Base-by-base conservation (phyloP, 805 yeast genomes). In the Saccharomycopsis microspora region DNA sequence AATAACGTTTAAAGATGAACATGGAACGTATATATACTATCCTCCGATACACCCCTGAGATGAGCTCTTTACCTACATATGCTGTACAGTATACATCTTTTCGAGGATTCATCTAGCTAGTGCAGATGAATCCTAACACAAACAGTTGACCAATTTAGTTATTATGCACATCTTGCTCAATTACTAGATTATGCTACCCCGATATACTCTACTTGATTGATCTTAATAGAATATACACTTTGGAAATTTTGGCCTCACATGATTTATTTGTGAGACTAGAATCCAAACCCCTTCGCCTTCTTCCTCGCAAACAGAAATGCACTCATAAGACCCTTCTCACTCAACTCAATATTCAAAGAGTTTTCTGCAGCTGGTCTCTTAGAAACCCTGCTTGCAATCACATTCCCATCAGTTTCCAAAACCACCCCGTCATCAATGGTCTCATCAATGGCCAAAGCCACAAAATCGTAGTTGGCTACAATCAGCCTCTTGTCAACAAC, bases 371-470 rank as follows among this genome's bases (percentile, higher is more conserved):
- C 36, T n/a, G n/a, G 36, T 33, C 93, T 80, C 51, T 78, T 76
- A n/a, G 97, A 85, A 30, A 89, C 96, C 66, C 98, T 77, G 10
- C 94, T 77, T 2, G 90, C 89, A 56, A 93, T 85, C 39, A 85
- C 79, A 35, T 82, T 77, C 4, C 95, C 80, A 59, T 93, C 97
- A 31, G 88, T 82, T 64, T 93, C 97, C 56, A 93, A 72, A 48
- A 93, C 79, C 54, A 93, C 78, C 39, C 97, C 98, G 61, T 89
- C 95, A 61, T 93, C 98, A 44, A 93, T 71, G 6, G 94, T 75
- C 66, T 93, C 97, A 64, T 93, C 98, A 41, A 89, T 75, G 3
- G 94, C 85, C 62, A 93, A 73, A 41, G 86, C 71, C 37, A 88
- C 82, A 71, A 85, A 72, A 64, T 93, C 98, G 61, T 82, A 93